Evolutionary conservation across 1,284 basidiomycete genomes (phyloP).

Genomic region (Cryptococcus sp.): DNA sequence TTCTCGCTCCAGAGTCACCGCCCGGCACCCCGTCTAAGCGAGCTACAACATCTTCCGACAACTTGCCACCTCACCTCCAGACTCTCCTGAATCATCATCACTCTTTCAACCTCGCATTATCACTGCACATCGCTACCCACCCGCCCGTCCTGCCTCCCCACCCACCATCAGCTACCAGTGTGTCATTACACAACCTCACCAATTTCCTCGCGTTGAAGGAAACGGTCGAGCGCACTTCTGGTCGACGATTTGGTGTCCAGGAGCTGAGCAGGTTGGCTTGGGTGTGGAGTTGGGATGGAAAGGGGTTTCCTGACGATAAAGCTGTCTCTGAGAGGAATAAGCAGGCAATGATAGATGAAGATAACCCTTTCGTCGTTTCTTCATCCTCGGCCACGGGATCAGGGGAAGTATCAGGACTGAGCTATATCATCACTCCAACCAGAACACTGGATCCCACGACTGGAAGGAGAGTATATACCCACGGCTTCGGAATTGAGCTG

Average conservation of each 20-base stretch:
- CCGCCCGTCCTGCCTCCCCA: conserved; percentile 52
- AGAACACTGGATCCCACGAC: conserved; percentile 44
- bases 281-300: conserved; percentile 53
- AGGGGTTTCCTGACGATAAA: conserved; percentile 28
- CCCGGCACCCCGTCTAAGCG: conserved; percentile 4
- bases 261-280: conserved; percentile 51
- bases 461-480: conserved; percentile 43
- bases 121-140: conserved; percentile 50
- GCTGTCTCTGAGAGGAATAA: conserved; percentile 19
- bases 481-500: conserved; percentile 51
- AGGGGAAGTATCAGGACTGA: conserved; percentile 26
- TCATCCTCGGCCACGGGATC: conserved; percentile 6
- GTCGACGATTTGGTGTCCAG: conserved; percentile 43
- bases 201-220: conserved; percentile 45
- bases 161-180: conserved; percentile 27
- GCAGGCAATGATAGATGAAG: conserved; percentile 23
- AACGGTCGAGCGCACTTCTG: conserved; percentile 48
- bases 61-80: conserved; percentile 47
- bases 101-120: conserved; percentile 51
- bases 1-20: conserved; percentile 1
- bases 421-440: conserved; percentile 49
- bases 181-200: conserved; percentile 47
- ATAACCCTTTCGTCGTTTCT: conserved; percentile 38
- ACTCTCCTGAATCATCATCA: conserved; percentile 47
- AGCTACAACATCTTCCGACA: not conserved